Percentiles rank a stretch among this genome's conserved stretches.
phyloP scores from a whole-genome alignment of 2,329 filamentous ascomycete genomes.

The Bipolaris gigantea region DNA sequence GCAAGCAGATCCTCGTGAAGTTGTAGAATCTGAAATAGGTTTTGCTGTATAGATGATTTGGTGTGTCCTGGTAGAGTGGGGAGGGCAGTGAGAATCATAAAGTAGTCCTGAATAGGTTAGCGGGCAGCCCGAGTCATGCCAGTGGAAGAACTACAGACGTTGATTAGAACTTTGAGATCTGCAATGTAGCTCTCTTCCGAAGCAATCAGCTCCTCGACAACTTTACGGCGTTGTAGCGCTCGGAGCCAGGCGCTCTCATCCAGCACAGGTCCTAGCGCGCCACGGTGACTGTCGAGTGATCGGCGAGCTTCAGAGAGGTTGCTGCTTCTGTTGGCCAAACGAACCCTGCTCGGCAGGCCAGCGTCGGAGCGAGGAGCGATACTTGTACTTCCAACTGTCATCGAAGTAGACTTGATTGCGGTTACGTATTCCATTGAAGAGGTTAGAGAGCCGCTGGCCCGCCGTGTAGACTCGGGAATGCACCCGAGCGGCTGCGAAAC shows the following conservation, averaged over 20 bases:
- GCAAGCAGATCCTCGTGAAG: constrained; percentile 81
- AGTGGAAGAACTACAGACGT: constrained; percentile 59
- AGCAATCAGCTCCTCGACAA: constrained; percentile 80
- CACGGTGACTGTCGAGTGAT: constrained; percentile 60
- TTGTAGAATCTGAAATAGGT: constrained; percentile 76
- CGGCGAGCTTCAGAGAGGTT: constrained; percentile 62
- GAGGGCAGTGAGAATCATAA: constrained; percentile 67
- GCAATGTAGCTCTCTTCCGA: constrained; percentile 89
- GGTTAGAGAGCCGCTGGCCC: constrained; percentile 60
- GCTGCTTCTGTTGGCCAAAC: constrained; percentile 63
- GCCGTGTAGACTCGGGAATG: constrained; percentile 36
- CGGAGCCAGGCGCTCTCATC: constrained; percentile 73
- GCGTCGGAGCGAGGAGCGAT: constrained; percentile 60
- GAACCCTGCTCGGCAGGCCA: constrained; percentile 61
- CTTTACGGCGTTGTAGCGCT: constrained; percentile 72
- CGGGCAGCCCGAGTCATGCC: background rate
- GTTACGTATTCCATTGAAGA: constrained; percentile 80
- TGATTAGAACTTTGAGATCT: constrained; percentile 82
- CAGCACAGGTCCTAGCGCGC: constrained; percentile 50
- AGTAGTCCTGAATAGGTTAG: constrained; percentile 44
- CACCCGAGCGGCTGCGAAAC: constrained; percentile 11
- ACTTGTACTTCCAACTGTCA: constrained; percentile 75
- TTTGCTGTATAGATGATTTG: constrained; percentile 74
- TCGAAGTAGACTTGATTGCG: constrained; percentile 78
- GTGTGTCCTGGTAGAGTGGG: constrained; percentile 66